These are phyloP conservation scores for Annulohypoxylon truncatum DNA, from an alignment of 2,329 filamentous ascomycete species.

Conservation along the genomic window DNA sequence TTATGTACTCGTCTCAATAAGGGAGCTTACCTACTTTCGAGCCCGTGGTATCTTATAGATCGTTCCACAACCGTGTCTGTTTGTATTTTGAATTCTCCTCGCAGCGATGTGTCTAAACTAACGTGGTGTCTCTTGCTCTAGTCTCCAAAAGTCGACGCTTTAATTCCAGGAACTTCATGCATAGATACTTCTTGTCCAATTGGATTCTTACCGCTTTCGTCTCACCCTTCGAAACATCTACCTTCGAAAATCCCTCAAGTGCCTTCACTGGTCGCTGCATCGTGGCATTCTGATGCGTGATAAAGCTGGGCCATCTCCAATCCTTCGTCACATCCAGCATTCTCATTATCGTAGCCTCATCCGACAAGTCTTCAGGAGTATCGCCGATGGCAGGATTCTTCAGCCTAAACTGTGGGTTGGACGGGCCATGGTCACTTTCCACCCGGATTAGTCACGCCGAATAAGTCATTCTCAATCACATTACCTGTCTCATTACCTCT, in stretches of 20 bases:
- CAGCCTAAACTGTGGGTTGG: slow-evolving; percentile 58
- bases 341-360: not conserved
- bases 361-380: not conserved
- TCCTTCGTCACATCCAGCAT: not conserved
- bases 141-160: not conserved
- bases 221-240: not conserved
- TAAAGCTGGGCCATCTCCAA: slow-evolving; percentile 3
- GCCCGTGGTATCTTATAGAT: not conserved
- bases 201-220: not conserved
- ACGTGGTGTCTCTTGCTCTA: slow-evolving; percentile 2
- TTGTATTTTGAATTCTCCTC: not conserved
- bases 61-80: slow-evolving; percentile 1
- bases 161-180: slow-evolving; percentile 12
- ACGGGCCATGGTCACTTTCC: slow-evolving; percentile 74
- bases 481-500: slow-evolving; percentile 77
- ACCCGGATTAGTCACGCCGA: slow-evolving; percentile 72
- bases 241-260: slow-evolving; percentile 5
- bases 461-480: slow-evolving; percentile 74
- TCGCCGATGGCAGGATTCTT: not conserved
- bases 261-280: not conserved
- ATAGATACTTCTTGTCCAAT: slow-evolving; percentile 12
- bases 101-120: not conserved
- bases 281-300: not conserved
- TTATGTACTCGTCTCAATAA: not conserved
- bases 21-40: not conserved